These are phyloP conservation scores for Cyberlindnera mycetangii DNA, from an alignment of 805 yeast genomes.

Conservation along the genomic window DNA sequence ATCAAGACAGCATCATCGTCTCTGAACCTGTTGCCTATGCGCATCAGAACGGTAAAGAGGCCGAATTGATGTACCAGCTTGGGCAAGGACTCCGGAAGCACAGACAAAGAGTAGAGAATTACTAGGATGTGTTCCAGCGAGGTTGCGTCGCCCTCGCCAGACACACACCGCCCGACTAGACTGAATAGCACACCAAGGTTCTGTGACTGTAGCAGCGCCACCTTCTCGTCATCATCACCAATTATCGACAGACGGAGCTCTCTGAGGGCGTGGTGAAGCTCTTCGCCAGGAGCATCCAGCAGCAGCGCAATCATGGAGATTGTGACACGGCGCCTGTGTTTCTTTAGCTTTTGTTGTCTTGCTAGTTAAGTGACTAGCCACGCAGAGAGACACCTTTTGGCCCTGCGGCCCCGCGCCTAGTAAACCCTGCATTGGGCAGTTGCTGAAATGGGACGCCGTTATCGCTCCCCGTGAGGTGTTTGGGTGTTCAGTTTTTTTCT, in stretches of 20 bases:
- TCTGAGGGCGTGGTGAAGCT: slow-evolving; percentile 10
- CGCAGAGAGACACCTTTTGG: no score
- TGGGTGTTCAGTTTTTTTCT: not conserved
- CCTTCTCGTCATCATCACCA: slow-evolving; percentile 26
- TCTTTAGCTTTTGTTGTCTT: not conserved
- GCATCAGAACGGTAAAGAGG: slow-evolving; percentile 12
- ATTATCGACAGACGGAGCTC: slow-evolving; percentile 21
- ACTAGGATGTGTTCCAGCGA: slow-evolving; percentile 19
- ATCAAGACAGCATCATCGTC: slow-evolving; percentile 9
- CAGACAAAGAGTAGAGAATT: slow-evolving; percentile 24
- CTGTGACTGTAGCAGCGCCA: slow-evolving; percentile 8
- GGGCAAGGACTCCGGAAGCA: slow-evolving; percentile 12
- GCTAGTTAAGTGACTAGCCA: no score
- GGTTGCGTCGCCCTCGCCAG: not conserved
- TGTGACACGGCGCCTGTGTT: not conserved
- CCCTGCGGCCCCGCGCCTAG: no score
- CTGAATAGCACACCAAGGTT: slow-evolving; percentile 9
- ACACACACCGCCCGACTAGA: slow-evolving; percentile 5
- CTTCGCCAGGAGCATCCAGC: not conserved
- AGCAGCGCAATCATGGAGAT: not conserved
- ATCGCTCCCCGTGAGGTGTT: no score
- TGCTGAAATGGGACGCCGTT: no score
- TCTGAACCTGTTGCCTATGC: slow-evolving; percentile 10
- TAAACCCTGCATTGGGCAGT: no score
- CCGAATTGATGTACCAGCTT: slow-evolving; percentile 11